Conservation (phyloP, 1,284 basidiomycete species). For the Rhizopogon parksii region DNA sequence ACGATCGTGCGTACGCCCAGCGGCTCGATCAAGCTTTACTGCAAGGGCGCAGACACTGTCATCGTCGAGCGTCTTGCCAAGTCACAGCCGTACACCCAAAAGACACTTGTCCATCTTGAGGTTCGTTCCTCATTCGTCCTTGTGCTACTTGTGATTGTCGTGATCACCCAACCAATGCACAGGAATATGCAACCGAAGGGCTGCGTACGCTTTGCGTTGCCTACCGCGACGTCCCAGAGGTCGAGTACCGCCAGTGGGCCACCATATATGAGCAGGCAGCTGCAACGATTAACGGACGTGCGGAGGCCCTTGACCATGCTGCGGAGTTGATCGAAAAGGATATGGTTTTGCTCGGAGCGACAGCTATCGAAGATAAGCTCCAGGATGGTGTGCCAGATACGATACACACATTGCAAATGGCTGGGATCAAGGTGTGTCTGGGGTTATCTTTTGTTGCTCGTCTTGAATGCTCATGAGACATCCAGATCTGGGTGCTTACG, state of each 20-base stretch:
- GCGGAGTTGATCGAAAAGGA: conserved; percentile 97
- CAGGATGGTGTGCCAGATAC: conserved; percentile 99
- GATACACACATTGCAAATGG: conserved; percentile 95
- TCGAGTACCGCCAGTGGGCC: conserved; percentile 89
- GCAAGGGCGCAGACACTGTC: conserved; percentile 97
- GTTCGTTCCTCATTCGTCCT: conserved; percentile 33
- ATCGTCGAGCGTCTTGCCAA: conserved; percentile 83
- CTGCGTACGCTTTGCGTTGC: conserved; percentile 96
- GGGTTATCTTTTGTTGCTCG: not conserved
- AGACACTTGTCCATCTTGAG: conserved; percentile 87
- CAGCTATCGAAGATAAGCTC: conserved; percentile 97
- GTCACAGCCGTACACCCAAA: conserved; percentile 81
- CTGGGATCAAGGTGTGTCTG: conserved; percentile 81
- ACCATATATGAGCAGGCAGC: conserved; percentile 88
- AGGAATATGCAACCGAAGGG: conserved; percentile 97
- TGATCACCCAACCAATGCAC: conserved; percentile 7
- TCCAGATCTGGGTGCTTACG: conserved; percentile 92
- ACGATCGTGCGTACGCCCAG: conserved; percentile 85
- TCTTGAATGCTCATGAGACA: conserved; percentile 1
- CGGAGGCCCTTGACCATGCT: conserved; percentile 90
- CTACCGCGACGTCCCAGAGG: conserved; percentile 84
- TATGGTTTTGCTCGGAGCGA: conserved; percentile 88
- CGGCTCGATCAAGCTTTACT: conserved; percentile 91
- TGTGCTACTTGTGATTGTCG: conserved; percentile 3
- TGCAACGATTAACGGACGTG: conserved; percentile 85